These are phyloP conservation scores for Solanum chiquidenum DNA, from an alignment of 257 asterid species.

Conservation along the genomic window DNA sequence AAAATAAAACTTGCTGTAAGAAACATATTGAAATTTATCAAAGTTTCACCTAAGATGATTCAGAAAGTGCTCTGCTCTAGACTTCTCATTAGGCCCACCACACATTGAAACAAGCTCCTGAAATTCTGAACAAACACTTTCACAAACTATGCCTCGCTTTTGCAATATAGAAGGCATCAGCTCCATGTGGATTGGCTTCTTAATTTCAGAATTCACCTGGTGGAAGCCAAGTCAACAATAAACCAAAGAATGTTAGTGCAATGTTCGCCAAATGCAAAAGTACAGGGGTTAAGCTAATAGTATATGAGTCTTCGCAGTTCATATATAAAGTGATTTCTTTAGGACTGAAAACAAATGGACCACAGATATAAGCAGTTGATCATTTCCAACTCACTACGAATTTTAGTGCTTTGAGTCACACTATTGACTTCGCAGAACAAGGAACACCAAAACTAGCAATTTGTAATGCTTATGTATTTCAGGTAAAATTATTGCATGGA, in stretches of 20 bases:
- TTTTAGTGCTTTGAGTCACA: neutral
- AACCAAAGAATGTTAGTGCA: neutral
- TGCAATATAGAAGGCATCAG: conserved; percentile 32
- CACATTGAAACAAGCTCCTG: conserved; percentile 75
- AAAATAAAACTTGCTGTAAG: neutral
- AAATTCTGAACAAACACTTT: conserved; percentile 65
- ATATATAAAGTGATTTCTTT: neutral
- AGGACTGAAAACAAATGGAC: neutral
- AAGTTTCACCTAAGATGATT: conserved; percentile 60
- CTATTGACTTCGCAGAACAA: neutral
- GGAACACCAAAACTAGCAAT: neutral
- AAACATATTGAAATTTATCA: neutral
- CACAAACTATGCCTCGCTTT: conserved; percentile 71
- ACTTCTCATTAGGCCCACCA: conserved; percentile 83
- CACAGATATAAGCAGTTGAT: neutral
- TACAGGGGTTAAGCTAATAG: neutral
- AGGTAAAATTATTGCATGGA: neutral
- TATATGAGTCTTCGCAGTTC: neutral
- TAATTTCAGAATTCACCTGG: conserved; percentile 65
- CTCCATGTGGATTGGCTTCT: conserved; percentile 51
- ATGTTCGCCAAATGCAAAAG: neutral
- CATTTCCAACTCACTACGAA: neutral
- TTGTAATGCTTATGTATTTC: neutral
- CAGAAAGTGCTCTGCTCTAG: conserved; percentile 57
- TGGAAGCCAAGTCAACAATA: neutral